Evolutionary conservation across 352 stramenopile species (phyloP).

Genomic region (Globisporangium cederbergense): DNA sequence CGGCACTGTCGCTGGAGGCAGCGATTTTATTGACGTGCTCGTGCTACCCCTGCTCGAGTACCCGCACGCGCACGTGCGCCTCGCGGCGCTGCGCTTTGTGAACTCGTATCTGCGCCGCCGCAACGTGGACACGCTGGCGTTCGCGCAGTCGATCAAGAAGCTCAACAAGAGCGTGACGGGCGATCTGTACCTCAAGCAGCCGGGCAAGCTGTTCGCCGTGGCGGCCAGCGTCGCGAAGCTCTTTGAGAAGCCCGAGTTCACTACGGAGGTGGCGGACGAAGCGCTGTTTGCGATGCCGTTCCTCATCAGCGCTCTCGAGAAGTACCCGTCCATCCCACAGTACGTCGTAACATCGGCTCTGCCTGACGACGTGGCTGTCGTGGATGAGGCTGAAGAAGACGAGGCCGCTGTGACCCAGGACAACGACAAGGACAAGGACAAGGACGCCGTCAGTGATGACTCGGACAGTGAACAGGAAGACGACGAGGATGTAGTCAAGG

Average conservation of each 20-base stretch:
- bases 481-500: constrained; percentile 18
- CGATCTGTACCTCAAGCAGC: constrained; percentile 46
- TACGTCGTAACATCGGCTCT: constrained; percentile 28
- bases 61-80: constrained; percentile 73
- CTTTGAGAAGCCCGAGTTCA: constrained; percentile 56
- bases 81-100: constrained; percentile 50
- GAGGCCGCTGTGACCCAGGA: constrained; percentile 15
- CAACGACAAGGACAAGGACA: constrained; percentile 13
- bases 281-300: constrained; percentile 59
- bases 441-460: constrained; percentile 6
- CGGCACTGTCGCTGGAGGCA: constrained; percentile 2
- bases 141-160: constrained; percentile 34
- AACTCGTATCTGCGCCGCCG: constrained; percentile 67
- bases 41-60: constrained; percentile 64
- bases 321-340: constrained; percentile 55
- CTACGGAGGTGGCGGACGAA: constrained; percentile 48
- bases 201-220: constrained; percentile 58
- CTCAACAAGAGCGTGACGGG: constrained; percentile 27
- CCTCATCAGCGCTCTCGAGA: constrained; percentile 53
- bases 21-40: constrained; percentile 43
- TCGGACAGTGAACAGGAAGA: constrained; percentile 9
- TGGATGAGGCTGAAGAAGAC: constrained; percentile 16
- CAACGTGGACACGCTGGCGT: constrained; percentile 38
- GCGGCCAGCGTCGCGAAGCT: constrained; percentile 61
- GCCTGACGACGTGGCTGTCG: constrained; percentile 13